Conservation (phyloP, 495 filamentous ascomycete species). For the Tuber borchii region DNA sequence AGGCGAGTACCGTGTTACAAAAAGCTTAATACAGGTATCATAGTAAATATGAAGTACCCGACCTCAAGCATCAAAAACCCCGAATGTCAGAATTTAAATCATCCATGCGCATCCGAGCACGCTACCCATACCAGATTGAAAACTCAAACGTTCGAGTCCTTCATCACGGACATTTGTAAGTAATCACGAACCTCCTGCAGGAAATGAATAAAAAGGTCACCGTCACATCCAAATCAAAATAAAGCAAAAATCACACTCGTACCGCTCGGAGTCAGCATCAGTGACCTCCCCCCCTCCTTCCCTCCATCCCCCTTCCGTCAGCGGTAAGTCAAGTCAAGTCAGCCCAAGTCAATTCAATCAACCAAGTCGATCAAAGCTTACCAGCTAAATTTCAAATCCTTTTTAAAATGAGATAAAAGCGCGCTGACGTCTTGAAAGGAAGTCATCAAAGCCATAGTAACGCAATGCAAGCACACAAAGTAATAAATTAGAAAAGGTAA, state of each 20-base stretch:
- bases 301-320: not conserved
- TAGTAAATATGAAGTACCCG: too few species aligned
- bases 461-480: not conserved
- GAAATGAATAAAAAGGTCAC: not conserved
- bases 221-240: not conserved
- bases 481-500: not conserved
- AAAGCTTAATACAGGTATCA: not conserved
- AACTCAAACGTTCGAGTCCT: not conserved
- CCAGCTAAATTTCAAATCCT: not conserved
- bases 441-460: not conserved
- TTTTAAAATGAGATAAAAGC: not conserved
- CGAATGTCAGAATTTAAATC: not conserved
- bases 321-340: not conserved
- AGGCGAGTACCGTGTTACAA: not conserved
- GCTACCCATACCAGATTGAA: not conserved
- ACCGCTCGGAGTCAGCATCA: not conserved
- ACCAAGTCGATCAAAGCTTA: not conserved
- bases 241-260: not conserved
- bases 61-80: not conserved
- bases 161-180: not conserved
- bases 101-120: not conserved
- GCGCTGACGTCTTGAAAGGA: not conserved
- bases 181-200: not conserved
- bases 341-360: not conserved
- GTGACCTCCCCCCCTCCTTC: not conserved